Conservation (phyloP, 176 grass and related monocot species). For the Rhipidocladum racemiflorum region DNA sequence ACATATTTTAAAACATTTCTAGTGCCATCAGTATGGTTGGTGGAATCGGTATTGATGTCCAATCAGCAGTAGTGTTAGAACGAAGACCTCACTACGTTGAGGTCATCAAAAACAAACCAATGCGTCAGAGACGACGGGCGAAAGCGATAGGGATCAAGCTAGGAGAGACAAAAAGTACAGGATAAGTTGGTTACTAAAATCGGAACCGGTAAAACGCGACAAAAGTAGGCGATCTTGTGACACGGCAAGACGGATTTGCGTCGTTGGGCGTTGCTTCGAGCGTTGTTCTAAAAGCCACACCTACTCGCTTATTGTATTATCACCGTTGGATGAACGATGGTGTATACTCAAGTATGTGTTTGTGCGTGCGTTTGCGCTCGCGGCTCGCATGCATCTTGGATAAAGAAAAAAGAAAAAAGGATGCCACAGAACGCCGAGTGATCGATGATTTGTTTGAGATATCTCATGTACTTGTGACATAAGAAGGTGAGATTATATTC, state of each 20-base stretch:
- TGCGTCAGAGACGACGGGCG: not conserved
- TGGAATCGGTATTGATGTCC: too few species aligned
- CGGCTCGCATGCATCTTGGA: not conserved
- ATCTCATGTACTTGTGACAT: not conserved
- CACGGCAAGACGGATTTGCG: conserved; percentile 11
- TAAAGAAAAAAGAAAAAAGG: not conserved
- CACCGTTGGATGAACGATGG: not conserved
- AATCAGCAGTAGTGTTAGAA: too few species aligned
- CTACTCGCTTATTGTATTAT: not conserved
- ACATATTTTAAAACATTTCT: too few species aligned
- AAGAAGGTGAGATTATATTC: not conserved
- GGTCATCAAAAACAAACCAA: not conserved
- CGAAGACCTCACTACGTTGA: not conserved
- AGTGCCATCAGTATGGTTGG: too few species aligned
- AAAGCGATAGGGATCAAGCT: not conserved
- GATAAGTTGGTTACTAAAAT: not conserved
- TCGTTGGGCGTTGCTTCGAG: not conserved
- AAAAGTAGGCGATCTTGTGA: conserved; percentile 10
- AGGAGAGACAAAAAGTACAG: not conserved
- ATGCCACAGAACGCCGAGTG: not conserved
- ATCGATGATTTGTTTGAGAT: not conserved
- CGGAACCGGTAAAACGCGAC: not conserved
- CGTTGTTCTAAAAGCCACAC: not conserved
- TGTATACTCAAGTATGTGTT: conserved; percentile 1
- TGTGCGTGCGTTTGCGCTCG: not conserved